These are phyloP conservation scores for Cardiospermum halicacabum DNA, from an alignment of 345 rosid species.

Conservation along the genomic window DNA sequence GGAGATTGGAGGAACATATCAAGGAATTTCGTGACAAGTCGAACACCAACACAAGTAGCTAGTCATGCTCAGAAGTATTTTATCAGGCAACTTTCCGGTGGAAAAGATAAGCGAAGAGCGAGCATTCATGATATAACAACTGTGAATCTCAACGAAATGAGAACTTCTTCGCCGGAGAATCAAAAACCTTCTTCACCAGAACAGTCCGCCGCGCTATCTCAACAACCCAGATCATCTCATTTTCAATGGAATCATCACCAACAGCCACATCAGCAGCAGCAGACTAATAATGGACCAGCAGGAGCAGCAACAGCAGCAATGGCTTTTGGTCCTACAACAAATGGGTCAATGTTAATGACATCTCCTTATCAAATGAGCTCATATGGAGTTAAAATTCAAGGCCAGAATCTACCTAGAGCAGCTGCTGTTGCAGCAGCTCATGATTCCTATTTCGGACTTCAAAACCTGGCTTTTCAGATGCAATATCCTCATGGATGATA, in stretches of 20 bases:
- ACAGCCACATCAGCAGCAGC: too few relatives aligned
- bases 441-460: slow-evolving; percentile 35
- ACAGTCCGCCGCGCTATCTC: slow-evolving; percentile 24
- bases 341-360: slow-evolving; percentile 32
- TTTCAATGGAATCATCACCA: slow-evolving; percentile 51
- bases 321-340: slow-evolving; percentile 33
- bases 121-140: slow-evolving; percentile 98
- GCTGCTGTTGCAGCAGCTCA: slow-evolving; percentile 17
- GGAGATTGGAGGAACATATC: slow-evolving; percentile 98
- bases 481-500: slow-evolving; percentile 47
- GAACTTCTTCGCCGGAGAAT: slow-evolving; percentile 49
- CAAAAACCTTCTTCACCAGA: slow-evolving; percentile 37
- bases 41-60: slow-evolving; percentile 96
- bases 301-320: slow-evolving; percentile 27
- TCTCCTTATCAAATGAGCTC: slow-evolving; percentile 35
- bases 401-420: slow-evolving; percentile 28
- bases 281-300: slow-evolving; percentile 33
- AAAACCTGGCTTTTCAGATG: slow-evolving; percentile 40
- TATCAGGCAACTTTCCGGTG: slow-evolving; percentile 82
- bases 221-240: slow-evolving; percentile 33
- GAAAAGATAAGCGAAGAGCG: slow-evolving; percentile 93
- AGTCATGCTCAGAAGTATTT: slow-evolving; percentile 98
- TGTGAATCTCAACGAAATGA: slow-evolving; percentile 49
- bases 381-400: slow-evolving; percentile 38
- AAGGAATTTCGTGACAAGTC: slow-evolving; percentile 62